These are phyloP conservation scores for Ogataea ramenticola DNA, from an alignment of 805 yeast genomes.

Conservation along the genomic window DNA sequence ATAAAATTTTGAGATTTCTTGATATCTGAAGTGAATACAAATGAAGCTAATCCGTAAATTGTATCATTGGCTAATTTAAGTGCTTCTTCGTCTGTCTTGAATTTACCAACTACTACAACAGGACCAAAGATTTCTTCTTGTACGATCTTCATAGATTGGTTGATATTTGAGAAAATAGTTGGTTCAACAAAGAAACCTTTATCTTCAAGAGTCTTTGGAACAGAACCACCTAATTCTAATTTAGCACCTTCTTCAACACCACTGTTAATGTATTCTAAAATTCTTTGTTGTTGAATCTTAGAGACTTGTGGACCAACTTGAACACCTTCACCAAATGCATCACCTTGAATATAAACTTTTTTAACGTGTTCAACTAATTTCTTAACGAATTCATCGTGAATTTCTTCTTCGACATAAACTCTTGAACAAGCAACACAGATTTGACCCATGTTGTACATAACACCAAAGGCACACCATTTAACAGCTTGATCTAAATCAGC, in stretches of 20 bases:
- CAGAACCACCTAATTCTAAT: conserved; percentile 58
- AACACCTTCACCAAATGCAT: conserved; percentile 71
- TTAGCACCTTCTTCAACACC: conserved; percentile 85
- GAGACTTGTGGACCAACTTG: conserved; percentile 94
- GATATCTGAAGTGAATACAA: conserved; percentile 73
- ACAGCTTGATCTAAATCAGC: conserved; percentile 75
- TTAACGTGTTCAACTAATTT: conserved; percentile 51
- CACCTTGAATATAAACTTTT: conserved; percentile 55
- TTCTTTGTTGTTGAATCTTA: conserved; percentile 67
- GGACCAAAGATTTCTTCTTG: conserved; percentile 89
- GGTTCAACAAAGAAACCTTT: conserved; percentile 63
- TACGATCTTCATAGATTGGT: conserved; percentile 60
- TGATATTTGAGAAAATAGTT: conserved; percentile 67
- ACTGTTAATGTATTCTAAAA: conserved; percentile 64
- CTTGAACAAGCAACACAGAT: conserved; percentile 95
- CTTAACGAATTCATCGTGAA: conserved; percentile 69
- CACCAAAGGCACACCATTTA: conserved; percentile 69
- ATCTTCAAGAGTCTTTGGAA: conserved; percentile 35
- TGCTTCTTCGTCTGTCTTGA: conserved; percentile 76
- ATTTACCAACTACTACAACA: conserved; percentile 77
- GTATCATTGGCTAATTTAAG: conserved; percentile 73
- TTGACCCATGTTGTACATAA: conserved; percentile 92
- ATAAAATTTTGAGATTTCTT: conserved; percentile 73
- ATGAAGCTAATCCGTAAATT: conserved; percentile 84
- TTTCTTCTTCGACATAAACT: conserved; percentile 75